Percentiles rank a stretch among this genome's conserved stretches.
phyloP scores from a whole-genome alignment of 768 basidiomycete species.

The Mycena pura region DNA sequence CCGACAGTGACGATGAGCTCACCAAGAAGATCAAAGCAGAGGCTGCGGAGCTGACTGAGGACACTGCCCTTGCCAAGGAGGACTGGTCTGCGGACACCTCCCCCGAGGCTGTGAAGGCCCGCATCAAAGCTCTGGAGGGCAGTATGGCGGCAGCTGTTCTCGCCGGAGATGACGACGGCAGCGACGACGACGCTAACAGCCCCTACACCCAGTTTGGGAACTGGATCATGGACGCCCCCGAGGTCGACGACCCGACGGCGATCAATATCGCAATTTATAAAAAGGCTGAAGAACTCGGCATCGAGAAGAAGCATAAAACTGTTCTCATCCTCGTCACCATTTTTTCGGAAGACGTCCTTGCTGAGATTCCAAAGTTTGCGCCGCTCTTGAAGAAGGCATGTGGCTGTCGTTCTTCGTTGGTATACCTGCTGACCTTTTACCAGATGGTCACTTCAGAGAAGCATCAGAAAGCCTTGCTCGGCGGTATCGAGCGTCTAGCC shows the following conservation, averaged over 20 bases:
- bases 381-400: conserved; percentile 80
- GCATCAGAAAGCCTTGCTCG: conserved; percentile 92
- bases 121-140: conserved; percentile 73
- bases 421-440: conserved; percentile 5
- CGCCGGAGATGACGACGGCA: conserved; percentile 82
- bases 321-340: conserved; percentile 81
- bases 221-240: conserved; percentile 82
- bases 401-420: conserved; percentile 4
- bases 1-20: conserved; percentile 86
- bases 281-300: conserved; percentile 88
- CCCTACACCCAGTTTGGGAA: conserved; percentile 84
- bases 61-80: conserved; percentile 67
- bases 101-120: conserved; percentile 84
- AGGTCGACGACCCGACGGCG: conserved; percentile 53
- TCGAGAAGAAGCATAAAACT: conserved; percentile 95
- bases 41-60: conserved; percentile 74
- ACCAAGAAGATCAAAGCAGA: conserved; percentile 93
- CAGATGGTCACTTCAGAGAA: conserved; percentile 93
- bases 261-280: conserved; percentile 77
- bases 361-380: conserved; percentile 69
- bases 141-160: conserved; percentile 59
- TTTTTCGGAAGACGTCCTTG: conserved; percentile 75
- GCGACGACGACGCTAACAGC: conserved; percentile 85
- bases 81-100: conserved; percentile 96
- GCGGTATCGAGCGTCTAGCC: conserved; percentile 88